These are phyloP conservation scores for Leonotis leonurus DNA, from an alignment of 257 asterid genomes.

Conservation along the genomic window DNA sequence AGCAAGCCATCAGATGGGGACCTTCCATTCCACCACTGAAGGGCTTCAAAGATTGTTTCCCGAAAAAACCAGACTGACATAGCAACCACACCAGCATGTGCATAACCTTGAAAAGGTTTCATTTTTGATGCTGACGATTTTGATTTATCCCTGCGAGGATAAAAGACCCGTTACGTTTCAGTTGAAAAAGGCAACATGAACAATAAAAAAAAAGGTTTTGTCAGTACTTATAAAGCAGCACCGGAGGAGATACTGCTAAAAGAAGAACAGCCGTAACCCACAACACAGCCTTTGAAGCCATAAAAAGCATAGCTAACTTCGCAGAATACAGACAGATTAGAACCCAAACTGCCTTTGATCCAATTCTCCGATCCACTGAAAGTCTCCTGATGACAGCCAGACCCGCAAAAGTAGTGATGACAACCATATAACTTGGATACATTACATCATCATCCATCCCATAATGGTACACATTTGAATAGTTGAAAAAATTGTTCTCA, in stretches of 20 bases:
- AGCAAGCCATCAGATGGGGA: constrained; percentile 95
- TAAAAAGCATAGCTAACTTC: constrained; percentile 79
- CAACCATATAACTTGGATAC: constrained; percentile 97
- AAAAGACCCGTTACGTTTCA: constrained; percentile 15
- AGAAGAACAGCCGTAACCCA: constrained; percentile 93
- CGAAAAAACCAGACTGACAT: constrained; percentile 88
- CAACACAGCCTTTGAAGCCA: constrained; percentile 79
- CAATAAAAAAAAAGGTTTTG: constrained; percentile 15
- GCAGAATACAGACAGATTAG: constrained; percentile 79
- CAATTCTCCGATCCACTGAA: constrained; percentile 65
- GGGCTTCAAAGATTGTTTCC: constrained; percentile 93
- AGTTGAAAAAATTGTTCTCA: constrained; percentile 80
- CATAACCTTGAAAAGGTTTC: constrained; percentile 95
- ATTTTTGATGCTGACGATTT: constrained; percentile 76
- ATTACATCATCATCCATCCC: constrained; percentile 96
- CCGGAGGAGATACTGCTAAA: constrained; percentile 90
- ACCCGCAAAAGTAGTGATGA: constrained; percentile 79
- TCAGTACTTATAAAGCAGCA: constrained; percentile 85
- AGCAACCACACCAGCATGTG: constrained; percentile 82
- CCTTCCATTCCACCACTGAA: constrained; percentile 99
- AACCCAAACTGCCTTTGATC: constrained; percentile 88
- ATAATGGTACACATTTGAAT: constrained; percentile 78
- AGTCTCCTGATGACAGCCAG: constrained; percentile 90
- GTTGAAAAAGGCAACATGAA: background rate
- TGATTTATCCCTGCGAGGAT: constrained; percentile 72